Conservation (phyloP, 179 eudicot species). For the Heliamphora pulchella region DNA sequence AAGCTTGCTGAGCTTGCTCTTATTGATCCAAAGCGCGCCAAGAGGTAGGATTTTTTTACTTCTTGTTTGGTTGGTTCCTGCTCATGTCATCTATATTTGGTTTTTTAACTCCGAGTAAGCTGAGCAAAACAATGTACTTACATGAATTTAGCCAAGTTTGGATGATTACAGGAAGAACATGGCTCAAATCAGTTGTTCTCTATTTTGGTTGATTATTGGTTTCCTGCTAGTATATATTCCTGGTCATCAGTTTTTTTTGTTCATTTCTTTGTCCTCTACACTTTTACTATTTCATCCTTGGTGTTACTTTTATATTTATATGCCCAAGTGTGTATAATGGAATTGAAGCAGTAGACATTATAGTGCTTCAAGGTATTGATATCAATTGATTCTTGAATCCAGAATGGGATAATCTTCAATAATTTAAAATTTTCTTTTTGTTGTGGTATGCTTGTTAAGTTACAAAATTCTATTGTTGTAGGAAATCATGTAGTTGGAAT, state of each 20-base stretch:
- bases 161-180: neutral
- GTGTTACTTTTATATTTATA: neutral
- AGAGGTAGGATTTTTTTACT: conserved; percentile 32
- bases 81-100: conserved; percentile 2
- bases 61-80: neutral
- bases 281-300: neutral
- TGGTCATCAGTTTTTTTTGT: neutral
- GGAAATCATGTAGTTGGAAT: neutral
- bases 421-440: conserved; percentile 3
- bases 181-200: neutral
- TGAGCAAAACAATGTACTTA: neutral
- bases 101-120: conserved; percentile 9
- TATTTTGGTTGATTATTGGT: neutral
- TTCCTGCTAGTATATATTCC: neutral
- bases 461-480: neutral
- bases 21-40: conserved; percentile 90
- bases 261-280: neutral
- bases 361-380: neutral
- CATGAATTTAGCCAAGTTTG: neutral
- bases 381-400: neutral
- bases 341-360: neutral
- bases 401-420: too few species aligned
- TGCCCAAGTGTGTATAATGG: neutral
- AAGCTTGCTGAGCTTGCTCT: conserved; percentile 97
- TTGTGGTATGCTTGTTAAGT: neutral